Base-by-base conservation (phyloP, 164 flowering plant species). In the Berberis thunbergii region DNA sequence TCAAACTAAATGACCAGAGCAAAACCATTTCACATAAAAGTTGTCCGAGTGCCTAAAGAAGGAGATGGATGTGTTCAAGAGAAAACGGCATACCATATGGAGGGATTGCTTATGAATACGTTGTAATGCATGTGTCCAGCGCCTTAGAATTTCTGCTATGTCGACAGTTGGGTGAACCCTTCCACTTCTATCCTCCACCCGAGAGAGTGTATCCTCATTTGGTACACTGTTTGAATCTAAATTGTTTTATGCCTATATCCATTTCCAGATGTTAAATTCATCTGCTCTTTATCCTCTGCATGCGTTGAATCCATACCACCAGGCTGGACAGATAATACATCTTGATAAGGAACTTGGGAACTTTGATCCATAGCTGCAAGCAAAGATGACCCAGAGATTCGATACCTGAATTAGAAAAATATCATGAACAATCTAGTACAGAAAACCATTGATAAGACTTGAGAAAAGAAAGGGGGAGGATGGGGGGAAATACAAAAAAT, bases 361-460 rank as follows among this genome's bases (percentile, higher is more conserved):
- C 97, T 89, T 75, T 91, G 98, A 81, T 95, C 98, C 98, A 95
- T 91, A 7, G 96, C 97, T 57, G 98, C 89, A 70, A 88, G 90
- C 83, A 95, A 83, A 72, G 99, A 75, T 69, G 99, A 88, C 52
- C 99, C 99, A 64, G 98, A 95, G 57, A 95, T 95, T 60, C 99
- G 98, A 73, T 95, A 95, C 85, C 99, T 95, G 76, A 57, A 60
- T 57, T 26, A 7, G 41, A 56, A 0, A 57, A 57, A 52, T 12
- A 52, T 11, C 54, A 48, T 13, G 40, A 6, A 40, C 26, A 1
- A 59, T 64, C 44, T 26, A 46, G 10, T 49, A 62, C 26, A 52
- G 64, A 58, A 43, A 26, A 12, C 8, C 26, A 26, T 26, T 26
- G 26, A 26, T 26, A 40, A 66, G 61, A 13, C 63, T 3, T 57